Base-by-base conservation (phyloP, 2,329 filamentous ascomycete genomes). In the Sclerotinia subarctica region DNA sequence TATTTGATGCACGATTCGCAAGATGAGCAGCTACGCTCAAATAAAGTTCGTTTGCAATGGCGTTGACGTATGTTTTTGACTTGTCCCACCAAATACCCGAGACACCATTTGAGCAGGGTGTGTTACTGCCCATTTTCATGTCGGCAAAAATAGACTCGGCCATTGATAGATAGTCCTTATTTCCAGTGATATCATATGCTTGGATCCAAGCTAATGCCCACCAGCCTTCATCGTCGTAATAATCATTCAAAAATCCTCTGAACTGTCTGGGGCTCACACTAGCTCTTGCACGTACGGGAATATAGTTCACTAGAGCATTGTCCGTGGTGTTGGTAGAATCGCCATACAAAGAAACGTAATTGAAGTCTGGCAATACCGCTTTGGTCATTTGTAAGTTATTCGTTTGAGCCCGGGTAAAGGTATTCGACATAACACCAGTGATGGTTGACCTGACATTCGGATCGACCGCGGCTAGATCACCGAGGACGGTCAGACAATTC, bases 401-500 rank as follows among this genome's bases (percentile, higher is more conserved):
- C 24, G 70, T 73, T 52, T 71, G 73, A 26, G 75, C 75, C 29
- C 72, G 64, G 1, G 71, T 69, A 21, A 82, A 76, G 0, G 82
- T 83, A 63, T 81, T 83, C 21, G 78, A 76, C 67, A 84, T 82
- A 5, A 84, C 76, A 17, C 76, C 72, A 15, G 70, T 74, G 2
- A 79, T 81, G 0, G 78, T 74, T 0, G 73, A 69, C n/a, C 73
- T 73, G 66, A 78, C 77, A 24, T 71, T 77, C 56, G 72, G 73
- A 67, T 80, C 78, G 38, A 78, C 59, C 1, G 77, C 76, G 10
- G 74, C 75, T 2, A 76, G 67, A 67, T 91, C 86, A 64, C 83
- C 84, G 24, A 92, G 77, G 3, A 82, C 83, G 0, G 88, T 90
- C 69, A 92, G 79, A 68, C 83, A 83, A 74, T 91, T 92, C 56